Conservation (phyloP, 768 basidiomycete species). For the Amanita exitialis region DNA sequence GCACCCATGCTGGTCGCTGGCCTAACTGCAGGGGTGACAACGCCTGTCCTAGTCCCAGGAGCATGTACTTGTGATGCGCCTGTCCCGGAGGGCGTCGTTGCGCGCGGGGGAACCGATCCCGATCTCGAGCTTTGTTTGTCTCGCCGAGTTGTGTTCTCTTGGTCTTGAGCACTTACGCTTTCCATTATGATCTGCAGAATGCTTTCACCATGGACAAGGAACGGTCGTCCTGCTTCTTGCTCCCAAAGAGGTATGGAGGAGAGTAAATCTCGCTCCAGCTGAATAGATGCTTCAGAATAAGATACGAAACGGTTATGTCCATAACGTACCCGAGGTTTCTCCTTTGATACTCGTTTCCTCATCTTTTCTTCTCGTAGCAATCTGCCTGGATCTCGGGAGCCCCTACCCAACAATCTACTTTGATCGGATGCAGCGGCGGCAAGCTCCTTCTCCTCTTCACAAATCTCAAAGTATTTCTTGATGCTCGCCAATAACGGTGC, state of each 20-base stretch:
- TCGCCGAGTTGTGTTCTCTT: conserved; percentile 64
- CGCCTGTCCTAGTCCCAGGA: conserved; percentile 30
- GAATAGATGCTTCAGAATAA: conserved; percentile 1
- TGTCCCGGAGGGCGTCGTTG: conserved; percentile 43
- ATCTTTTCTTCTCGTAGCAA: conserved; percentile 94
- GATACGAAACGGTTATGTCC: background rate
- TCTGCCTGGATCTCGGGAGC: conserved; percentile 74
- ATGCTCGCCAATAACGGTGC: conserved; percentile 65
- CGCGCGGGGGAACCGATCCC: conserved; percentile 51
- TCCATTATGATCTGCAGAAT: conserved; percentile 75
- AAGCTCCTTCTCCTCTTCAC: conserved; percentile 82
- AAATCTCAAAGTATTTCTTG: conserved; percentile 86
- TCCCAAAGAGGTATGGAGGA: conserved; percentile 82
- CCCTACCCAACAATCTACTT: conserved; percentile 70
- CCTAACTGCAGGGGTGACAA: conserved; percentile 57
- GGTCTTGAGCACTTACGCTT: conserved; percentile 57
- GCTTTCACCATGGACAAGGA: conserved; percentile 78
- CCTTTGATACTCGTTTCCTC: conserved; percentile 85
- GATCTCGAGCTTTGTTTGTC: conserved; percentile 25
- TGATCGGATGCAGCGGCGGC: conserved; percentile 76
- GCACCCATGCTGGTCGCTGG: conserved; percentile 35
- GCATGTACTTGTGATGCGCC: conserved; percentile 22
- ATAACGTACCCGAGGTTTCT: conserved; percentile 78
- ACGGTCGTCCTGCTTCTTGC: conserved; percentile 55
- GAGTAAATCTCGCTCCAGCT: conserved; percentile 89